Evolutionary conservation across 192 early-diverging fungal genomes (phyloP).

Genomic region (Umbelopsis isabellina): DNA sequence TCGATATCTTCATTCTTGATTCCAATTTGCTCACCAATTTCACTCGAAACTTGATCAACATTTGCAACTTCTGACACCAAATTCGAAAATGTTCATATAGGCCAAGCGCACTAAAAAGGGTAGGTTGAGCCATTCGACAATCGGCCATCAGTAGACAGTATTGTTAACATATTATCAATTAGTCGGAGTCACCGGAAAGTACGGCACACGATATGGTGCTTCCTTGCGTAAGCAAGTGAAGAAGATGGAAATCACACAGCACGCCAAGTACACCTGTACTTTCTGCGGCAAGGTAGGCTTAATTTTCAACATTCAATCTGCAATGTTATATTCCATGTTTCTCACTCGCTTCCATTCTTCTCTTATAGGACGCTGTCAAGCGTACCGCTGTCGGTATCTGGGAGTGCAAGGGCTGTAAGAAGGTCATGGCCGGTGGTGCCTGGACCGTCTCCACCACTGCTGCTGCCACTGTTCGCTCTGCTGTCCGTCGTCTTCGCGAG

Average conservation of each 20-base stretch:
- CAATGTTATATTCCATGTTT: background rate
- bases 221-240: slow-evolving; percentile 96
- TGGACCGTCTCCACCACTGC: slow-evolving; percentile 93
- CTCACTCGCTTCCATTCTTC: background rate
- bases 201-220: slow-evolving; percentile 99
- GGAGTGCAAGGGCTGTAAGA: slow-evolving; percentile 95
- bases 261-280: slow-evolving; percentile 99
- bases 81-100: slow-evolving; percentile 34
- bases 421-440: slow-evolving; percentile 94
- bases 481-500: slow-evolving; percentile 98
- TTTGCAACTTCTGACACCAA: slow-evolving; percentile 2
- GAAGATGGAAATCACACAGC: slow-evolving; percentile 99
- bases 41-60: no score
- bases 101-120: slow-evolving; percentile 97
- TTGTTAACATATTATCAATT: no score
- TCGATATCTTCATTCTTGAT: slow-evolving; percentile 19
- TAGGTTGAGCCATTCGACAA: background rate
- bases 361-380: slow-evolving; percentile 84
- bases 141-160: background rate
- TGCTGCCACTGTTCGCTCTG: slow-evolving; percentile 89
- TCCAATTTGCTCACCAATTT: background rate
- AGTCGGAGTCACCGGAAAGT: slow-evolving; percentile 98
- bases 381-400: slow-evolving; percentile 98
- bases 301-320: background rate
- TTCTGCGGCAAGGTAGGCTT: slow-evolving; percentile 94